Percentiles rank a stretch among this genome's conserved stretches.
These are phyloP conservation scores for Crithidia thermophila DNA, from an alignment of 208 protist species.

Conservation along the genomic window DNA sequence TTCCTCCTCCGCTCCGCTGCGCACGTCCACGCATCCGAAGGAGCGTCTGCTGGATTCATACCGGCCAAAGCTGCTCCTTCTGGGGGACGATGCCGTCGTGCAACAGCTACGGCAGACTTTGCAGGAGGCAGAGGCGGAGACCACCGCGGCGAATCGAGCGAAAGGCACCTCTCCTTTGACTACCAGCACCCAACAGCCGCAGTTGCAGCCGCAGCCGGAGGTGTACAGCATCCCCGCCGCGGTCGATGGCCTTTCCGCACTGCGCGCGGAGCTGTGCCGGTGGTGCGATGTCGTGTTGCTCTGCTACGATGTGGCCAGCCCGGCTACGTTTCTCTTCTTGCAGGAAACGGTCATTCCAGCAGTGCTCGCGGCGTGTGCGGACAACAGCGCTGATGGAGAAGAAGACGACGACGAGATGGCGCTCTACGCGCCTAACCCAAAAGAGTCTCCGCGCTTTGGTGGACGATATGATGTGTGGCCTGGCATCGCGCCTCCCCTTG, in stretches of 20 bases:
- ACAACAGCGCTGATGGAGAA: slow-evolving; percentile 5
- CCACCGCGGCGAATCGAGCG: not conserved
- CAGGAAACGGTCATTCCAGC: slow-evolving; percentile 21
- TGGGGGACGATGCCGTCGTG: slow-evolving; percentile 28
- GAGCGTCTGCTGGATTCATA: not conserved
- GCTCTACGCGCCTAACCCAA: too few relatives aligned
- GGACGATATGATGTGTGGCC: not conserved
- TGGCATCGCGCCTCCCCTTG: slow-evolving; percentile 20
- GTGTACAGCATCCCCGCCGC: slow-evolving; percentile 27
- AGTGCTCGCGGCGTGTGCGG: slow-evolving; percentile 15
- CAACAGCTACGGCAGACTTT: slow-evolving; percentile 1
- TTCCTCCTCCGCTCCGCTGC: too few relatives aligned
- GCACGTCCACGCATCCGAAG: too few relatives aligned
- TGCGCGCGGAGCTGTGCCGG: slow-evolving; percentile 41
- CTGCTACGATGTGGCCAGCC: slow-evolving; percentile 34
- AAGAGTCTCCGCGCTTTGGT: not conserved
- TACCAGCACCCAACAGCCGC: not conserved
- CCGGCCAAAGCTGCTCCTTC: slow-evolving; percentile 23
- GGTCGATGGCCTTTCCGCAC: slow-evolving; percentile 17
- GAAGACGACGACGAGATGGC: slow-evolving; percentile 15
- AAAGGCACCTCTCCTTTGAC: not conserved
- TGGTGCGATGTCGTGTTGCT: slow-evolving; percentile 45
- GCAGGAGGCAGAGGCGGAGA: not conserved
- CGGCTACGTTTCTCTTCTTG: slow-evolving; percentile 20
- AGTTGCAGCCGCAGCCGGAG: slow-evolving; percentile 1